Base-by-base conservation (phyloP, 1,284 basidiomycete genomes). In the Cryptococcus depauperatus region DNA sequence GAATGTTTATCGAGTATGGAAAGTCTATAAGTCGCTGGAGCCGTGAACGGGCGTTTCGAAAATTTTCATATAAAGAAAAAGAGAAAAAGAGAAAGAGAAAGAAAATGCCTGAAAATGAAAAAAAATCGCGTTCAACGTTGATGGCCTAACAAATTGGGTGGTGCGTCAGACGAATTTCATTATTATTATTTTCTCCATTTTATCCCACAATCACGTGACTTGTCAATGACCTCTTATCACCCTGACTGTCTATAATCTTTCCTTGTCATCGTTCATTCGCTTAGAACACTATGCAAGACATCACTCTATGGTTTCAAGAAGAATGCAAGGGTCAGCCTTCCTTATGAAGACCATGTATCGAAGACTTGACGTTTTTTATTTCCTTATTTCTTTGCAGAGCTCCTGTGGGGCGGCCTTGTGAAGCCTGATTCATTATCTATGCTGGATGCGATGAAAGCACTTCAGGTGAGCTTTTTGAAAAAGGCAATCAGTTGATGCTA, bases 381-480 rank as follows among this genome's bases (percentile, higher is more conserved):
- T 18, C 13, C 32, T 30, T 16, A 3, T 32, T 1, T 11, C 21
- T 10, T 8, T 21, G 22, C 25, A 51, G 50, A 33, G 2, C 33
- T 51, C 11, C 29, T 38, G 4, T 16, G 21, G 5, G 43, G 38
- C 14, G 29, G 33, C 11, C 73, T 88, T 50, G 54, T 89, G n/a
- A 76, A 86, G 35, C 79, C 80, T 49, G 76, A 80, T 1, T 78
- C 78, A 27, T 83, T 88, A 55, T 78, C 79, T 13, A 72, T 91
- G 39, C 75, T 83, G 51, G 89, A 93, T 50, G 82, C 86, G 11
- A 92, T 93, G 89, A 85, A 84, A 52, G 85, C 86, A 14, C 80
- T 92, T 46, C 83, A 88, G 76, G 84, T 85, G 27, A 34, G 52
- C 35, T 16, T 9, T 6, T 11, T 13, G 9, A 19, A n/a, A n/a